Base-by-base conservation (phyloP, 2,329 filamentous ascomycete species). In the Fusarium heterosporum region DNA sequence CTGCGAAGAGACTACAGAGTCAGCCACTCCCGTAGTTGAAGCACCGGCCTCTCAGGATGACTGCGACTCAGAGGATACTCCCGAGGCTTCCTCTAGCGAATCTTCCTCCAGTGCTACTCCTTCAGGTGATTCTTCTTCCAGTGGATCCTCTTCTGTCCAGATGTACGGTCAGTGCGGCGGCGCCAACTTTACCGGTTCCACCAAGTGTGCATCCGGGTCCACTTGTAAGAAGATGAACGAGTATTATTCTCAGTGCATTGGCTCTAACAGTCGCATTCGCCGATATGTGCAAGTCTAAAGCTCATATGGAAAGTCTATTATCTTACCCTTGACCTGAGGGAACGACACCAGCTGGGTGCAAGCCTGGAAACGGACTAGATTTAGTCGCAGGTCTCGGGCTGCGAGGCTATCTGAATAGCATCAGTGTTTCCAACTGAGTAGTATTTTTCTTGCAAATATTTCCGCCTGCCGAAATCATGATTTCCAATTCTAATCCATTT, bases 211-310 rank as follows among this genome's bases (percentile, higher is more conserved):
- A 3, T 45, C 61, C 25, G 61, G 61, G 12, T 28, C 49, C 19
- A 56, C 62, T 38, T 65, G 62, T 45, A 56, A 62, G 43, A 50
- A 62, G 55, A 17, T 56, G 29, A 65, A 65, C 41, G 62, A 65
- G 5, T 65, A 46, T n/a, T 65, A 65, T 46, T 66, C 62, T 2
- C 62, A 65, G 40, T 65, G 62, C n/a, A 22, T 61, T 16, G 29
- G 58, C 12, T 40, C 52, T 4, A 32, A 54, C 29, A 61, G 58
- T 29, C 58, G 58, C 1, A 47, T 61, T 16, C 58, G 58, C 9
- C 55, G 58, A 6, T 26, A 61, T 14, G 29, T 61, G 5, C 40
- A 29, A 14, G 19, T 14, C 11, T 54, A 34, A 22, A 22, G 22
- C 22, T 22, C 22, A 22, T n/a, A n/a, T n/a, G n/a, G n/a, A n/a